phyloP scores from a whole-genome alignment of 2,329 filamentous ascomycete species.

The Fusarium sp. region DNA sequence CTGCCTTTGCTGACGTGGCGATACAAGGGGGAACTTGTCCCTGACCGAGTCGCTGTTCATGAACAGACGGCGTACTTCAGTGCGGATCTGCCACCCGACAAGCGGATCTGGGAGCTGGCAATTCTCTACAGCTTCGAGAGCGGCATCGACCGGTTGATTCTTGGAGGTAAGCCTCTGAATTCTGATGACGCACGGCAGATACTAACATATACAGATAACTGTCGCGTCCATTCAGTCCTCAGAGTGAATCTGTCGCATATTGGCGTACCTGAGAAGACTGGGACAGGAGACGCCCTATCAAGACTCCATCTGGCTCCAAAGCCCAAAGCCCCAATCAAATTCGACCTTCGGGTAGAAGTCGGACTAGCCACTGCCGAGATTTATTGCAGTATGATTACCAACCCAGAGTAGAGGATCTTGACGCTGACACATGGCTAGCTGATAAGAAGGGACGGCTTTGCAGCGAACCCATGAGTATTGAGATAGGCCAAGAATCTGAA shows the following conservation, averaged over 20 bases:
- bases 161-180: background rate
- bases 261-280: background rate
- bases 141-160: background rate
- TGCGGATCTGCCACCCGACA: background rate
- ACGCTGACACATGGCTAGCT: background rate
- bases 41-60: background rate
- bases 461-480: background rate
- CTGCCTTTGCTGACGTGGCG: background rate
- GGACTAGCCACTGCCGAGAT: background rate
- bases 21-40: background rate
- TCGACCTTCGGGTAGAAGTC: background rate
- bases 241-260: background rate
- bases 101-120: background rate
- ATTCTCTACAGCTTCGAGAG: background rate
- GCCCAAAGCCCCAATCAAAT: background rate
- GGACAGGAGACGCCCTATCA: background rate
- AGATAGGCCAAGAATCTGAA: background rate
- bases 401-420: background rate
- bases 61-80: background rate
- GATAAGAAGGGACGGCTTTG: background rate
- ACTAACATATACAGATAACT: background rate
- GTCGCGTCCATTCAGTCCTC: background rate
- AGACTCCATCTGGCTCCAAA: background rate
- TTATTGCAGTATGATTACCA: background rate
- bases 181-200: background rate